A percentile compares a stretch with the other conserved stretches of the same genome.
Evolutionary conservation across 208 protist genomes (phyloP).

Genomic region (Lotmaria passim): DNA sequence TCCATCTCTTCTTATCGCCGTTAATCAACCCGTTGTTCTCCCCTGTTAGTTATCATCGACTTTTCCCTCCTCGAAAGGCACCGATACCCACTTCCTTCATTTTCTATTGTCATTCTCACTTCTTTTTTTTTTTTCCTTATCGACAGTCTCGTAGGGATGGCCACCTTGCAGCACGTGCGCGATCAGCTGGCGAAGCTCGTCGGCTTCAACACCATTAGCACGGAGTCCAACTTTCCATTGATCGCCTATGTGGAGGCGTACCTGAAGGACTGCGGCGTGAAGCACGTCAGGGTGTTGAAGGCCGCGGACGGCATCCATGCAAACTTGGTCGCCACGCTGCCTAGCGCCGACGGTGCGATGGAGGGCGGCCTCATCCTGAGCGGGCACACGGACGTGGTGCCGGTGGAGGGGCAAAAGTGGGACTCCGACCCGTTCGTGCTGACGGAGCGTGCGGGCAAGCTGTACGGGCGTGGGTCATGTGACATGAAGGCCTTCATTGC

Average conservation of each 20-base stretch:
- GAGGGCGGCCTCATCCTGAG: conserved; percentile 70
- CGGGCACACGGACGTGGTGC: conserved; percentile 78
- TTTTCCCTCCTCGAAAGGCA: not conserved
- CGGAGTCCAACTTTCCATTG: conserved; percentile 52
- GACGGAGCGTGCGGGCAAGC: conserved; percentile 61
- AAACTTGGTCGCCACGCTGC: conserved; percentile 68
- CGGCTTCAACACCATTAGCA: conserved; percentile 64
- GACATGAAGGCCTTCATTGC: conserved; percentile 85
- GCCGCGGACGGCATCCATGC: conserved; percentile 55
- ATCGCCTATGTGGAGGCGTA: conserved; percentile 48
- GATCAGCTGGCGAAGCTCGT: conserved; percentile 65
- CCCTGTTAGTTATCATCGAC: not conserved
- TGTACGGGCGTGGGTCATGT: conserved; percentile 70
- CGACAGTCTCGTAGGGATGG: conserved; percentile 25
- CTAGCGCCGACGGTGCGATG: conserved; percentile 45
- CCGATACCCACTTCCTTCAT: too few species aligned
- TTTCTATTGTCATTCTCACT: not conserved
- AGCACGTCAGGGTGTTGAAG: conserved; percentile 40
- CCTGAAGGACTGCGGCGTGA: conserved; percentile 37
- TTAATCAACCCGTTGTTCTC: conserved; percentile 11
- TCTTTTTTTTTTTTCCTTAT: conserved; percentile 6
- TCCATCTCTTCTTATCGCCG: too few species aligned
- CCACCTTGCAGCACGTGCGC: conserved; percentile 25
- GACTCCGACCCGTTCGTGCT: conserved; percentile 65
- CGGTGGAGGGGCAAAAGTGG: conserved; percentile 75